Base-by-base conservation (phyloP, 345 rosid species). In the Crucihimalaya himalaica region DNA sequence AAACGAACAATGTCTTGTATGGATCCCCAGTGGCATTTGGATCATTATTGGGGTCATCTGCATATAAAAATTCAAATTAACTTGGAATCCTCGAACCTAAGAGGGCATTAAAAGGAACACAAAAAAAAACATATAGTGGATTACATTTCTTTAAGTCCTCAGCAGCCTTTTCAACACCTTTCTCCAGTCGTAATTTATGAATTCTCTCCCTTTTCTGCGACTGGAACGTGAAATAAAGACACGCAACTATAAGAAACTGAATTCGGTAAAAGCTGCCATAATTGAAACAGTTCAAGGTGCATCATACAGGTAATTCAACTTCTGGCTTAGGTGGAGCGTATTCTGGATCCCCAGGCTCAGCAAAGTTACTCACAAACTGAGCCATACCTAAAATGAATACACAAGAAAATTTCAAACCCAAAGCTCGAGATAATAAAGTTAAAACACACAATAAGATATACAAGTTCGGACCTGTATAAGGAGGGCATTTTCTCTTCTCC, bases 21-120 rank as follows among this genome's bases (percentile, higher is more conserved):
- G 98, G 98, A 89, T 93, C 98, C 78, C 97, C 98, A 8, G 97
- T 72, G 52, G 89, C 79, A 66, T 83, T 86, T 20, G 94, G 88
- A 46, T 91, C 98, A 46, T 27, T 88, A 70, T 2, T 81, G 39
- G 97, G 95, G 73, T 93, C 98, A 86, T 89, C 97, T 93, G 87
- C 76, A 74, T 29, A 63, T 8, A 68, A 53, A 11, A 46, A 0
- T 15, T 20, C 27, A 48, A 63, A 50, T 39, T 1, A 40, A 59
- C 37, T 35, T 23, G 4, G 66, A 56, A 2, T 58, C 8, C 16
- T 4, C 18, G 20, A 31, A 29, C 18, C n/a, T 58, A 46, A 18
- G 31, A 28, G 47, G 66, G 52, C 53, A 53, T n/a, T 5, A 47
- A 68, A n/a, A 29, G 53, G 28, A 46, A 47, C 68, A 48, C 29